phyloP scores from a whole-genome alignment of 176 grass and related monocot species.

The Melocanna baccifera region DNA sequence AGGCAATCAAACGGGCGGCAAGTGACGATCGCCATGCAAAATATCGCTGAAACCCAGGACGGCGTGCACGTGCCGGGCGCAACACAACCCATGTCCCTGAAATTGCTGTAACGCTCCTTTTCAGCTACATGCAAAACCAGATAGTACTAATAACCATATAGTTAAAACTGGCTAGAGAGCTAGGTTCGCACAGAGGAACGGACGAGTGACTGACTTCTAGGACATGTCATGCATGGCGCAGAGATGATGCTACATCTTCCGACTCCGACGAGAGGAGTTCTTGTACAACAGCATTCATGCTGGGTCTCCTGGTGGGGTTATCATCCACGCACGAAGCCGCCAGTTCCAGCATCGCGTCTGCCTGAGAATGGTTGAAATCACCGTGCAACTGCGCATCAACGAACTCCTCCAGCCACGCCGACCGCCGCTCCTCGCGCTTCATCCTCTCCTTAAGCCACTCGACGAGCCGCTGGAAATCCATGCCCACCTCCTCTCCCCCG shows the following conservation, averaged over 20 bases:
- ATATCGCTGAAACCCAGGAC: too few species aligned
- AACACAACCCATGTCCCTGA: too few species aligned
- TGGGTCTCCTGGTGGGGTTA: slow-evolving; percentile 39
- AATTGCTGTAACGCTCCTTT: too few species aligned
- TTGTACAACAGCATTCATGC: slow-evolving; percentile 44
- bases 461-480: slow-evolving; percentile 20
- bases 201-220: not conserved
- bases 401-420: slow-evolving; percentile 39
- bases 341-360: slow-evolving; percentile 35
- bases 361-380: slow-evolving; percentile 38
- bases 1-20: too few species aligned
- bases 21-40: too few species aligned
- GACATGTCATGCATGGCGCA: too few species aligned
- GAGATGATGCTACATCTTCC: not conserved
- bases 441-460: slow-evolving; percentile 34
- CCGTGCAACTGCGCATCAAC: slow-evolving; percentile 34
- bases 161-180: not conserved
- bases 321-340: slow-evolving; percentile 49
- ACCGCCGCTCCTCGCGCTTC: not conserved
- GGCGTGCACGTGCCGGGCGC: too few species aligned
- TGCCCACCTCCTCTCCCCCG: not conserved
- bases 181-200: too few species aligned
- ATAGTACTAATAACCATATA: not conserved
- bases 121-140: not conserved
- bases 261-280: slow-evolving; percentile 30